Evolutionary conservation across 2,329 filamentous ascomycete species (phyloP).

Genomic region (Diaporthe destruens): DNA sequence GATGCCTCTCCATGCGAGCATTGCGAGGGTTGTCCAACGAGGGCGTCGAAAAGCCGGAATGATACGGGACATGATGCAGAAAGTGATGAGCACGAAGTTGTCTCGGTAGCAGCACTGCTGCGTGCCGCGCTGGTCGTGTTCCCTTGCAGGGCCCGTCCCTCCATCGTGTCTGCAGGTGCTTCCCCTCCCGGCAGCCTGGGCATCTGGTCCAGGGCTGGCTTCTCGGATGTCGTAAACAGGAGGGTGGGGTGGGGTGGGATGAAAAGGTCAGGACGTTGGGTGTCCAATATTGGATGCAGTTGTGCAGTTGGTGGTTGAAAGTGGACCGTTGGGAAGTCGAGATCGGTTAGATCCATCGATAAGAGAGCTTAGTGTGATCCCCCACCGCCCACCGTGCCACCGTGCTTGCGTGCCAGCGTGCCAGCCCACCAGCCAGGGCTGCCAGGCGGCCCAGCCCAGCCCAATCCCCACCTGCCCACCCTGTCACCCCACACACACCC

Average conservation of each 20-base stretch:
- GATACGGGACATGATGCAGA: neutral
- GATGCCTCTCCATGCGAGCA: neutral
- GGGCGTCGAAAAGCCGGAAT: neutral
- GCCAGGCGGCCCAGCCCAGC: too few relatives aligned
- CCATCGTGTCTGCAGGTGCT: constrained; percentile 29
- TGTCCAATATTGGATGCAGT: constrained; percentile 32
- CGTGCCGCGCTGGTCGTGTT: constrained; percentile 14
- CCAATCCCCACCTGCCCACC: neutral
- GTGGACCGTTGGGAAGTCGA: constrained; percentile 17
- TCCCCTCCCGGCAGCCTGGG: constrained; percentile 12
- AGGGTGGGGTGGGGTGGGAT: neutral
- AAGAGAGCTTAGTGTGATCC: constrained; percentile 16
- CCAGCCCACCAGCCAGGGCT: too few relatives aligned
- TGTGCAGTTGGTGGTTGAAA: constrained; percentile 24
- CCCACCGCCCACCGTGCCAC: constrained; percentile 5
- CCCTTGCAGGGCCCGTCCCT: constrained; percentile 29
- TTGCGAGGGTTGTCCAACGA: neutral
- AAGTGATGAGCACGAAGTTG: neutral
- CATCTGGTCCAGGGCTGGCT: neutral
- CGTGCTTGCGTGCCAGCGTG: too few relatives aligned
- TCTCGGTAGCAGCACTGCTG: neutral
- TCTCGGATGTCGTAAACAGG: neutral
- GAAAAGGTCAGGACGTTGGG: neutral
- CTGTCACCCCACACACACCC: constrained; percentile 4
- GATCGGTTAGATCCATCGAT: constrained; percentile 31